Evolutionary conservation across 208 protist species (phyloP), one percentile per base, ranked within the genome.

Genomic region (Acanthamoeba triangularis): DNA sequence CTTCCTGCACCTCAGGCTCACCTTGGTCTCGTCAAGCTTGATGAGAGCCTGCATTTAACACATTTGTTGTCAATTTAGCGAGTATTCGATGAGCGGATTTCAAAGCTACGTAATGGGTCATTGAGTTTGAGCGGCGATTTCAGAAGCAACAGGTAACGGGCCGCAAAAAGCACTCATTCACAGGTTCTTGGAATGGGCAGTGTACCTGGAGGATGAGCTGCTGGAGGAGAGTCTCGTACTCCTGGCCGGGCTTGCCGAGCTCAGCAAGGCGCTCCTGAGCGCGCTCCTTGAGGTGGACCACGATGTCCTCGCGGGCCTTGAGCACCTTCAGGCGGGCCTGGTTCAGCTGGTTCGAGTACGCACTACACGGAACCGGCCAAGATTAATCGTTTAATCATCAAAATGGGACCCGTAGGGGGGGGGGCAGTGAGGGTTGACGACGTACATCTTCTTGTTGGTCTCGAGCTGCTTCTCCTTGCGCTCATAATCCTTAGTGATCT

Each of bases 391-490:
- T 52, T 25, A 78, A 78, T 41, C 3, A 54, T 59, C 4, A 44
- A 5, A 16, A 90, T 54, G 18, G 52, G 52, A 2, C 16, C 5
- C 6, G 93, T 84, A n/a, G 25, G 10, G 63, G 93, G n/a, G 76
- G 94, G 44, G 93, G 47, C 35, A 93, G 88, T 80, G 30, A 47
- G 69, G 20, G 33, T 35, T 41, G 47, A 7, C 37, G 25, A 92
- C 95, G 78, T 93, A 97, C 97, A 98, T 98, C 63, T 97, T 97
- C 95, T 97, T 97, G 90, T 98, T 90, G n/a, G 98, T 95, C 67
- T 98, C 97, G 69, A 98, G 96, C 85, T 98, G 96, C 96, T 98
- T 98, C 94, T 98, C 94, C 96, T 99, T 99, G 78, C 96, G 95
- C 95, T 98, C 97, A 84, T 98, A 98, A 41, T 97, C 96, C 49